Evolutionary conservation across 1,284 basidiomycete species (phyloP).

Genomic region (Fereydounia khargensis): DNA sequence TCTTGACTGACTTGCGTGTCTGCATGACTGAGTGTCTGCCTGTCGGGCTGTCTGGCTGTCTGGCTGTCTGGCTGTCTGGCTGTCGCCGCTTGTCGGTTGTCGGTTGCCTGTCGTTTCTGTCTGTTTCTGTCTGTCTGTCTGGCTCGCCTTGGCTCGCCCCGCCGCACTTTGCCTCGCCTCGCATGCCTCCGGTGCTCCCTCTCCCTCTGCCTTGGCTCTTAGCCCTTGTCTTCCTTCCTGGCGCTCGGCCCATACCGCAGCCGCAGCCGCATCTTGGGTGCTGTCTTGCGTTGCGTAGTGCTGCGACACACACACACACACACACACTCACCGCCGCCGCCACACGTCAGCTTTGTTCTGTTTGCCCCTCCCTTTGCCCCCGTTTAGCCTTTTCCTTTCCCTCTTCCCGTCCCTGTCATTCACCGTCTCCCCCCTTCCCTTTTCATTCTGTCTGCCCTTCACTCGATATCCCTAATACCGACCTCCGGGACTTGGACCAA

Average conservation of each 20-base stretch:
- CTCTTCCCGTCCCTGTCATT: background rate
- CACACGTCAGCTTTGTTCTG: background rate
- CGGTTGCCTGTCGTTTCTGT: background rate
- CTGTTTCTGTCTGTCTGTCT: background rate
- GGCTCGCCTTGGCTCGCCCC: background rate
- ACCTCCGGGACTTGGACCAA: too few relatives aligned
- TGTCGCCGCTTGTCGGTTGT: too few relatives aligned
- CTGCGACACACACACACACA: too few relatives aligned
- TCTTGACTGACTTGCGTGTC: too few relatives aligned
- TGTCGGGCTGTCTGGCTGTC: too few relatives aligned
- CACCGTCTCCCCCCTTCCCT: background rate
- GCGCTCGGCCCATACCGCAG: too few relatives aligned
- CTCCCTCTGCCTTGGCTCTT: background rate
- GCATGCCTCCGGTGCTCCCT: slow-evolving; percentile 3
- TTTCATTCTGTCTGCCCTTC: background rate
- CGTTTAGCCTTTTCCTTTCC: slow-evolving; percentile 3
- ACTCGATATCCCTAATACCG: too few relatives aligned
- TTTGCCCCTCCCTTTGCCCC: background rate
- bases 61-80: too few relatives aligned
- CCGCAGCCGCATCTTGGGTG: too few relatives aligned
- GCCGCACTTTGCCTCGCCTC: background rate
- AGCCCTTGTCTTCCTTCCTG: background rate
- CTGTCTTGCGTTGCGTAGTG: too few relatives aligned
- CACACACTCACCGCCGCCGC: background rate
- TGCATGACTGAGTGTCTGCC: too few relatives aligned